These are phyloP conservation scores for Fusarium sp. DNA, from an alignment of 2,329 filamentous ascomycete genomes.

Conservation along the genomic window DNA sequence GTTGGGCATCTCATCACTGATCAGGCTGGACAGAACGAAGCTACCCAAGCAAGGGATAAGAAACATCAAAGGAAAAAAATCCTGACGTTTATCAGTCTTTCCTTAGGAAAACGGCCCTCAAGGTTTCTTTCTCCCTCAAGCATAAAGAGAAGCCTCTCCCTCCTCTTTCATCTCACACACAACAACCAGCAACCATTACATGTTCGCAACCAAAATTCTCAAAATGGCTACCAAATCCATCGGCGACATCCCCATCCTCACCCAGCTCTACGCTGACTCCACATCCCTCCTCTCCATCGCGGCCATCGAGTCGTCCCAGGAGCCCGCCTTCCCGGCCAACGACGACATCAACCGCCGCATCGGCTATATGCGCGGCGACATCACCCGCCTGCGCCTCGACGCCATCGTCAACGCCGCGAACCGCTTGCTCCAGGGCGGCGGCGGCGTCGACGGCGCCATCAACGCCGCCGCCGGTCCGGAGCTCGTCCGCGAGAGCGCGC, in stretches of 20 bases:
- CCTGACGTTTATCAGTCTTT: neutral
- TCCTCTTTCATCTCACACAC: neutral
- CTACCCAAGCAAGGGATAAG: neutral
- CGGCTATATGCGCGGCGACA: slow-evolving; percentile 79
- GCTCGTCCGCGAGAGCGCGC: slow-evolving; percentile 78
- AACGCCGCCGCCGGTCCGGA: slow-evolving; percentile 81
- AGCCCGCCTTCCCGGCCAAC: slow-evolving; percentile 48
- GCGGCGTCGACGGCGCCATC: slow-evolving; percentile 92
- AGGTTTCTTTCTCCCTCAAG: neutral
- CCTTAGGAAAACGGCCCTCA: neutral
- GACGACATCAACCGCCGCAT: slow-evolving; percentile 76
- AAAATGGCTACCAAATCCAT: slow-evolving; percentile 48
- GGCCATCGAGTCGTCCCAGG: neutral
- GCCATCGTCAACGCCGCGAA: slow-evolving; percentile 97
- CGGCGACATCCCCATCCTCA: slow-evolving; percentile 71
- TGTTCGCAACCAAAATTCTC: slow-evolving; percentile 45
- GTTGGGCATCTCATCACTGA: neutral
- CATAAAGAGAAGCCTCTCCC: neutral
- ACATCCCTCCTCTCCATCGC: slow-evolving; percentile 28
- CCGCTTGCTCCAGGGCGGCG: slow-evolving; percentile 79
- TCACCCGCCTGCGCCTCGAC: slow-evolving; percentile 82
- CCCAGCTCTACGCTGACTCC: slow-evolving; percentile 67
- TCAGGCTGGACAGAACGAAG: neutral
- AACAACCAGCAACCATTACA: neutral
- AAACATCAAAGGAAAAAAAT: neutral